These are phyloP conservation scores for Beauveria brongniartii DNA, from an alignment of 2,329 filamentous ascomycete genomes.

Conservation along the genomic window DNA sequence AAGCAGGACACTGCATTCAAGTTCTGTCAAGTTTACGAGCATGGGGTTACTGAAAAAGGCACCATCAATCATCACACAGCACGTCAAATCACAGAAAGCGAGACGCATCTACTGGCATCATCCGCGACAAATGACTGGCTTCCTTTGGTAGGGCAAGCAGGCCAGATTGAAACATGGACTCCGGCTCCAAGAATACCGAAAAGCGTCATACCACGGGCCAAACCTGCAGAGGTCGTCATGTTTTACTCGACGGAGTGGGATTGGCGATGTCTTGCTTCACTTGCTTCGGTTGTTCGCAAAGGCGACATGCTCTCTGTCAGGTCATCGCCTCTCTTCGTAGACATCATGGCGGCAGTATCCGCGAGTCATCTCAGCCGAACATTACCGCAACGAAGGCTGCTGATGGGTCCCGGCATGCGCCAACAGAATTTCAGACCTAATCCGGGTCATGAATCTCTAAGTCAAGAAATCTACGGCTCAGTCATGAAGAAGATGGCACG, in stretches of 20 bases:
- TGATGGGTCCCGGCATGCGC: neutral
- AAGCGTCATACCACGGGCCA: neutral
- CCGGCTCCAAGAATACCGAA: neutral
- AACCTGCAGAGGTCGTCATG: neutral
- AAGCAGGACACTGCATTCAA: neutral
- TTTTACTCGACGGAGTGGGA: conserved; percentile 4
- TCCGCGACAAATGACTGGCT: neutral
- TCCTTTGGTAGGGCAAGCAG: neutral
- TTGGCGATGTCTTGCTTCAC: neutral
- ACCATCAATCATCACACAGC: neutral
- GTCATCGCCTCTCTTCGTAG: neutral
- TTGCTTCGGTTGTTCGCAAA: neutral
- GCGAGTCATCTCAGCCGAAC: conserved; percentile 11
- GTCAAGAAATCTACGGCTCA: conserved; percentile 10
- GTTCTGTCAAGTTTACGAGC: neutral
- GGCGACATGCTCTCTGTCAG: neutral
- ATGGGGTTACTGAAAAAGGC: neutral
- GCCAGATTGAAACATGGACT: neutral
- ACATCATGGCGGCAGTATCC: conserved; percentile 9
- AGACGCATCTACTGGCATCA: neutral
- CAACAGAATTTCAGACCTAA: conserved; percentile 6
- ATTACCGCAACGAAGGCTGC: conserved; percentile 1
- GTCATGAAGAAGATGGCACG: conserved; percentile 11
- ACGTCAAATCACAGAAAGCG: neutral
- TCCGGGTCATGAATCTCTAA: conserved; percentile 9